phyloP scores from a whole-genome alignment of 768 basidiomycete genomes.

The Hygrophorus russula region DNA sequence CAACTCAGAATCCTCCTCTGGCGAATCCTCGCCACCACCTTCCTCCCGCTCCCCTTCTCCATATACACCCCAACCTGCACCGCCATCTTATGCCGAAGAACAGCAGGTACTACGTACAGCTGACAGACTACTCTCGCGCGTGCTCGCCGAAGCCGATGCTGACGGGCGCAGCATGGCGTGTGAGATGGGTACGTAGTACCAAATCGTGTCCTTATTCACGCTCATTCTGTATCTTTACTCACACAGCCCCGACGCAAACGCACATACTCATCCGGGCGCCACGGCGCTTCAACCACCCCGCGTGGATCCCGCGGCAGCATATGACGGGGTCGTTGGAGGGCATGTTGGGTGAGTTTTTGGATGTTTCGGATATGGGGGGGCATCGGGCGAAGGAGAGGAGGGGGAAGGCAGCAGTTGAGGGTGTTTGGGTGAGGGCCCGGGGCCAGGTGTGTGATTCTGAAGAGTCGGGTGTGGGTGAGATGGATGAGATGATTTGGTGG shows the following conservation, averaged over 20 bases:
- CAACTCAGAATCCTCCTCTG: background rate
- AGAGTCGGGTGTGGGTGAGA: conserved; percentile 19
- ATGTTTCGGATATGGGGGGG: conserved; percentile 15
- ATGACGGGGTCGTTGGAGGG: conserved; percentile 25
- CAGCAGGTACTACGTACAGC: conserved; percentile 18
- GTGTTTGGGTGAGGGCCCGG: conserved; percentile 33
- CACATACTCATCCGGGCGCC: conserved; percentile 36
- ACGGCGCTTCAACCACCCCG: conserved; percentile 32
- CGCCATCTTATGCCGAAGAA: conserved; percentile 13
- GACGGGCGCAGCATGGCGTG: conserved; percentile 16
- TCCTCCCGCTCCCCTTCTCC: background rate
- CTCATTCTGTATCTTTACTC: background rate
- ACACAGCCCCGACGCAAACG: conserved; percentile 32
- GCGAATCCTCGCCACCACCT: background rate
- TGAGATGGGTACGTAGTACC: conserved; percentile 19
- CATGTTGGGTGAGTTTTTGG: conserved; percentile 28
- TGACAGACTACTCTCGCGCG: conserved; percentile 24
- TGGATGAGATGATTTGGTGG: conserved; percentile 51
- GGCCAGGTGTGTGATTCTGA: conserved; percentile 10
- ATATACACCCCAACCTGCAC: background rate
- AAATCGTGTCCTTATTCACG: background rate
- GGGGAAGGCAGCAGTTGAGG: conserved; percentile 25
- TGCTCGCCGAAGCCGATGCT: conserved; percentile 15
- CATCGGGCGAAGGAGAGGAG: conserved; percentile 1
- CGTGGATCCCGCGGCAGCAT: conserved; percentile 37